Percentiles rank a stretch among this genome's conserved stretches.
Evolutionary conservation across 306 rosid species (phyloP).

Genomic region (Benincasa hispida): DNA sequence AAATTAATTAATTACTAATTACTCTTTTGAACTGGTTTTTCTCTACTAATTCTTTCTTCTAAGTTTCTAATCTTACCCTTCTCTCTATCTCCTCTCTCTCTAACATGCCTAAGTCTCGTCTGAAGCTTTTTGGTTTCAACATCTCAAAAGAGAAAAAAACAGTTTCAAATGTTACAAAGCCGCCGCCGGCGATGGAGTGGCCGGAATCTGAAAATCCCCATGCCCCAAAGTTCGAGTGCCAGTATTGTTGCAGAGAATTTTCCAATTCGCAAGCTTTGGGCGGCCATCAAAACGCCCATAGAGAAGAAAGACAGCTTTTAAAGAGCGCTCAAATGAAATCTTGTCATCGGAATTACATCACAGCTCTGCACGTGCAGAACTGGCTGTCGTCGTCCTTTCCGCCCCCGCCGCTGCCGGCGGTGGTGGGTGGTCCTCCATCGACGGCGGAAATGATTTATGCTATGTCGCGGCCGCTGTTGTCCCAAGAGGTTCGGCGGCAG

Average conservation of each 20-base stretch:
- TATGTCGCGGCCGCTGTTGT: background rate
- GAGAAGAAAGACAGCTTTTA: slow-evolving; percentile 22
- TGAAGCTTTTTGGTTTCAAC: slow-evolving; percentile 46
- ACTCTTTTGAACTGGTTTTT: background rate
- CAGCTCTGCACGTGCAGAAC: slow-evolving; percentile 17
- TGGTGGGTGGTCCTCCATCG: background rate
- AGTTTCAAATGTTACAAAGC: background rate
- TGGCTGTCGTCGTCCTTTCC: slow-evolving; percentile 11
- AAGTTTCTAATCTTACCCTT: background rate
- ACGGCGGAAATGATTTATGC: background rate
- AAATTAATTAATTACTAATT: background rate
- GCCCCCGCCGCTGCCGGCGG: background rate
- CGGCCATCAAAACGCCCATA: slow-evolving; percentile 33
- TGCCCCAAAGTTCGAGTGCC: slow-evolving; percentile 32
- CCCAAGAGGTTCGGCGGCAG: background rate
- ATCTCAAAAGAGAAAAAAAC: slow-evolving; percentile 13
- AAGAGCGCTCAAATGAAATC: slow-evolving; percentile 31
- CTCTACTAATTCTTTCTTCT: background rate
- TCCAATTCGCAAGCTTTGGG: slow-evolving; percentile 52
- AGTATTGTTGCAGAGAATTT: slow-evolving; percentile 35
- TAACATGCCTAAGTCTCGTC: background rate
- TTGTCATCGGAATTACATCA: slow-evolving; percentile 25
- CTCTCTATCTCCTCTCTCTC: background rate
- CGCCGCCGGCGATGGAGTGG: background rate
- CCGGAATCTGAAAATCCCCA: background rate